These are phyloP conservation scores for Usnea hakonensis DNA, from an alignment of 495 filamentous ascomycete species.

Conservation along the genomic window DNA sequence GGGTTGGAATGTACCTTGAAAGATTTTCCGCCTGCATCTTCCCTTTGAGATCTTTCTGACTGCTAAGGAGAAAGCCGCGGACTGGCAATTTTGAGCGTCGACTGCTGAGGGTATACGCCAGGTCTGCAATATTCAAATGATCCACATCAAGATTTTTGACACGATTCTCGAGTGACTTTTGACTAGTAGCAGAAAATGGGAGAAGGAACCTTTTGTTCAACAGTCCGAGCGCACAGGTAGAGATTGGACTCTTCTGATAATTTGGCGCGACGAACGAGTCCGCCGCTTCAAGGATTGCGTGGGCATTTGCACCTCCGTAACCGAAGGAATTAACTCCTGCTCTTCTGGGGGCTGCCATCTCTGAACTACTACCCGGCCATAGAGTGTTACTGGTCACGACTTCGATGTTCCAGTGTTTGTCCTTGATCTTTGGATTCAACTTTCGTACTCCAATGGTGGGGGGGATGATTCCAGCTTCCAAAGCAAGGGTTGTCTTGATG, in stretches of 20 bases:
- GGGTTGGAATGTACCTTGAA: constrained; percentile 2
- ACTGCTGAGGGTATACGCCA: too few species aligned
- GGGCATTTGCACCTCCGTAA: constrained; percentile 39
- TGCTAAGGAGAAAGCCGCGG: too few species aligned
- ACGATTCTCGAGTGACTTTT: too few species aligned
- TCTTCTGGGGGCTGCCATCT: neutral
- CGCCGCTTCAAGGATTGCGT: constrained; percentile 14
- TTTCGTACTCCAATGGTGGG: constrained; percentile 32
- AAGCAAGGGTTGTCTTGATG: constrained; percentile 26
- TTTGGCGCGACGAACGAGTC: neutral
- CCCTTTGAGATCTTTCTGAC: too few species aligned
- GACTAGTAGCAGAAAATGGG: too few species aligned
- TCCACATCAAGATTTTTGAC: too few species aligned
- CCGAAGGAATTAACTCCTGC: constrained; percentile 34
- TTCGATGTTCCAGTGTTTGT: constrained; percentile 22
- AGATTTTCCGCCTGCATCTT: neutral
- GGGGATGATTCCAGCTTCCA: constrained; percentile 34
- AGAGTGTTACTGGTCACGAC: neutral
- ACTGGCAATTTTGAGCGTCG: too few species aligned
- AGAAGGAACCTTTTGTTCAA: too few species aligned
- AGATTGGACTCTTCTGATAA: neutral
- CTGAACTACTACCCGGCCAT: too few species aligned
- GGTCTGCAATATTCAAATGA: too few species aligned
- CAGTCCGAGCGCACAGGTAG: too few species aligned
- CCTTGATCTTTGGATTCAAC: constrained; percentile 33